phyloP scores from a whole-genome alignment of 2,329 filamentous ascomycete genomes.

The Diaporthe citri region DNA sequence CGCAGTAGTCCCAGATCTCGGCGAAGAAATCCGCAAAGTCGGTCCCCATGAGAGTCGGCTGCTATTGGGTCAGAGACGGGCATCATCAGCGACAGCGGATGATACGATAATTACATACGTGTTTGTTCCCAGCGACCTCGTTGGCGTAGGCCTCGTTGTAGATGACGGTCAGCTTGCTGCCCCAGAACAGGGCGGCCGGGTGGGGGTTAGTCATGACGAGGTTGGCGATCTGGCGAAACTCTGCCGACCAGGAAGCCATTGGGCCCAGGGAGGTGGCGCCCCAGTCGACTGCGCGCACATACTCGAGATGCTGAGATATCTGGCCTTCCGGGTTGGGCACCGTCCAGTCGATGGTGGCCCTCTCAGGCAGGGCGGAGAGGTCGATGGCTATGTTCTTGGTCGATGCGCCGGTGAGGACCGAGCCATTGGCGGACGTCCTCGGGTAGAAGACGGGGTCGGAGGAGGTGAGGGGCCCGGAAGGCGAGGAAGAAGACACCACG shows the following conservation, averaged over 20 bases:
- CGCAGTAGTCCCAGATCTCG: conserved; percentile 57
- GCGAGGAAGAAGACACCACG: neutral
- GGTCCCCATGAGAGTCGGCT: conserved; percentile 71
- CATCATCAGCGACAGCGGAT: neutral
- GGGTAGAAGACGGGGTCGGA: conserved; percentile 37
- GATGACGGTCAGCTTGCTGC: conserved; percentile 70
- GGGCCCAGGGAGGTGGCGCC: conserved; percentile 56
- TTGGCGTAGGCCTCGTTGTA: conserved; percentile 73
- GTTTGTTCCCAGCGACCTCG: conserved; percentile 70
- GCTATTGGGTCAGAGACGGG: conserved; percentile 44
- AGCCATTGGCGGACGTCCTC: conserved; percentile 38
- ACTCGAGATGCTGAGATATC: conserved; percentile 48
- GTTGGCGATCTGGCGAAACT: conserved; percentile 58
- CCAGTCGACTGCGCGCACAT: conserved; percentile 56
- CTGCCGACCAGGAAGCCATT: conserved; percentile 57
- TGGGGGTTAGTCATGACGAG: conserved; percentile 53
- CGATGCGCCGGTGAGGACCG: conserved; percentile 44
- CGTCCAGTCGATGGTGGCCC: conserved; percentile 53
- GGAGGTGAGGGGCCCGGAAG: neutral
- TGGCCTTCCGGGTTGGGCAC: conserved; percentile 47
- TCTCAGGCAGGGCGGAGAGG: conserved; percentile 48
- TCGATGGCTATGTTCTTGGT: conserved; percentile 47
- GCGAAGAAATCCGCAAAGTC: conserved; percentile 68
- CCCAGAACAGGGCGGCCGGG: conserved; percentile 71
- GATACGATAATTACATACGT: conserved; percentile 17